A percentile compares a stretch with the other conserved stretches of the same genome.
Evolutionary conservation across 768 basidiomycete genomes (phyloP).

Genomic region (Amylocystis lapponica): DNA sequence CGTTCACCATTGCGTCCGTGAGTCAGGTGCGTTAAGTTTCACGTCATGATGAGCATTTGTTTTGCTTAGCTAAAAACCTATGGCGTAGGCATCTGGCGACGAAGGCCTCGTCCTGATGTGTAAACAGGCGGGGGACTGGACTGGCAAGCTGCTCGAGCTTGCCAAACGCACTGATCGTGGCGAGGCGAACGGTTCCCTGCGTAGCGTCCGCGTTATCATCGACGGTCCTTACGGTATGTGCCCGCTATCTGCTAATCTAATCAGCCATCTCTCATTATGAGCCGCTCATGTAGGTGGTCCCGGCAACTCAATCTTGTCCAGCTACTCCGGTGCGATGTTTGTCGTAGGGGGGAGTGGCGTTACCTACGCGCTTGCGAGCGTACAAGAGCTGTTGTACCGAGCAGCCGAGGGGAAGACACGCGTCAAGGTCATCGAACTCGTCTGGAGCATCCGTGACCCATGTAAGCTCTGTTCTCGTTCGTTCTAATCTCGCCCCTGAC

Average conservation of each 20-base stretch:
- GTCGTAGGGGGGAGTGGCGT: conserved; percentile 60
- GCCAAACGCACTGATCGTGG: conserved; percentile 20
- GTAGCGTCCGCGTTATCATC: conserved; percentile 34
- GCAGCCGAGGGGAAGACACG: conserved; percentile 30
- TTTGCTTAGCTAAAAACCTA: background rate
- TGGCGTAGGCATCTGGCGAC: background rate
- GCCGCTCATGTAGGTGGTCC: conserved; percentile 30
- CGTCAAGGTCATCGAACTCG: conserved; percentile 42
- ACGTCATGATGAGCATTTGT: no score
- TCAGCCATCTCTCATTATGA: background rate
- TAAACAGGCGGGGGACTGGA: conserved; percentile 49
- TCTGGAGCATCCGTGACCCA: conserved; percentile 46
- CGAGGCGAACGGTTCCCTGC: background rate
- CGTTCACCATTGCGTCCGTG: conserved; percentile 13
- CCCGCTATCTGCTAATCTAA: background rate
- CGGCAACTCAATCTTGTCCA: conserved; percentile 41
- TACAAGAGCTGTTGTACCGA: conserved; percentile 45
- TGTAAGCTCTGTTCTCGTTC: conserved; percentile 24
- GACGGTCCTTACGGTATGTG: conserved; percentile 51
- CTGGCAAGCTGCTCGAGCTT: conserved; percentile 35
- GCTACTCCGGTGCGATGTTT: conserved; percentile 49
- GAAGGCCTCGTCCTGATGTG: conserved; percentile 43
- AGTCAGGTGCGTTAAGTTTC: conserved; percentile 5
- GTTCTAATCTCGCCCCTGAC: conserved; percentile 7
- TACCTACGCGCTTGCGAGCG: conserved; percentile 46